A percentile compares a stretch with the other conserved stretches of the same genome.
phyloP scores from a whole-genome alignment of 768 basidiomycete species.

The Termitomyces sp. region DNA sequence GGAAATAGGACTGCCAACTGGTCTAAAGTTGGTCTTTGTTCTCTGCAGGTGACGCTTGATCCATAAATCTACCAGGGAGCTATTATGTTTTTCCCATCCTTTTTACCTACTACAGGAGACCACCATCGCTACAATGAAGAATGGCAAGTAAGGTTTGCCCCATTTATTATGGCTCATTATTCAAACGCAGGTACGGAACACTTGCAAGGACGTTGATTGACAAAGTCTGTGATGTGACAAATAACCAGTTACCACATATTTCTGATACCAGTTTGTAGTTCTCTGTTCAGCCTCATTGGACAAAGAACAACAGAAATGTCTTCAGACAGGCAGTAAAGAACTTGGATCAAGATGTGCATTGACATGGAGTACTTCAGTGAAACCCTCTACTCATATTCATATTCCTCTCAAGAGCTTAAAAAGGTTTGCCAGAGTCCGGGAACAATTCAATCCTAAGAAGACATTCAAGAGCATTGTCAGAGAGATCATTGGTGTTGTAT shows the following conservation, averaged over 20 bases:
- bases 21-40: conserved; percentile 22
- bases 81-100: conserved; percentile 33
- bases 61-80: conserved; percentile 18
- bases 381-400: not conserved
- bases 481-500: conserved; percentile 30
- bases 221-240: conserved; percentile 17
- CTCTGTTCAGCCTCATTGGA: conserved; percentile 31
- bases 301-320: conserved; percentile 27
- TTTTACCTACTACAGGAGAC: conserved; percentile 25
- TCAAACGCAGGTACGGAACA: conserved; percentile 9
- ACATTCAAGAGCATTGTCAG: conserved; percentile 29
- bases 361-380: not conserved
- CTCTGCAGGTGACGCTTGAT: not conserved
- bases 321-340: conserved; percentile 24
- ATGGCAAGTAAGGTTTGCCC: conserved; percentile 16
- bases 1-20: conserved; percentile 26
- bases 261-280: conserved; percentile 16
- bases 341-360: conserved; percentile 24
- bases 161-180: not conserved
- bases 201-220: conserved; percentile 23
- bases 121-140: conserved; percentile 27
- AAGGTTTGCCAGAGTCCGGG: conserved; percentile 25
- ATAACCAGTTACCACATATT: not conserved
- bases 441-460: conserved; percentile 25
- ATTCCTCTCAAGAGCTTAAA: conserved; percentile 16